A percentile compares a stretch with the other conserved stretches of the same genome.
phyloP scores from a whole-genome alignment of 805 yeast genomes.

The Blastobotrys chiropterorum region DNA sequence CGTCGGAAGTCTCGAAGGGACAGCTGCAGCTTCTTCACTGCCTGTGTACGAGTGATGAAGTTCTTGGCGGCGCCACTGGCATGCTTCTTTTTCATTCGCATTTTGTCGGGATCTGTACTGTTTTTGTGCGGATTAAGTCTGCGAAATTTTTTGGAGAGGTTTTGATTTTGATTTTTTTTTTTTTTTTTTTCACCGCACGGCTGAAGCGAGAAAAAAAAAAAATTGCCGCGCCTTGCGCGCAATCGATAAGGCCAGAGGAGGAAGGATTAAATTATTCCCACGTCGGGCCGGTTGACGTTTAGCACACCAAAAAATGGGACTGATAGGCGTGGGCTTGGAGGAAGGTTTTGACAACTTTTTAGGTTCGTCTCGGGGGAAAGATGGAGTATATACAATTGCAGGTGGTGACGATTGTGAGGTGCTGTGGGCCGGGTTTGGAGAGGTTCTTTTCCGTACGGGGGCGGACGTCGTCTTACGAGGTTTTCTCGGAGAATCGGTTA shows the following conservation, averaged over 20 bases:
- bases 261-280: too few relatives aligned
- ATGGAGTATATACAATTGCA: neutral
- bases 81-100: slow-evolving; percentile 68
- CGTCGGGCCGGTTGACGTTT: neutral
- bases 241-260: neutral
- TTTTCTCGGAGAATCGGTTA: neutral
- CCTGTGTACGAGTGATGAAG: slow-evolving; percentile 91
- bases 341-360: neutral
- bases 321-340: neutral
- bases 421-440: neutral
- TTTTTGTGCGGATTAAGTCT: too few relatives aligned
- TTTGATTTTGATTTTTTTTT: neutral
- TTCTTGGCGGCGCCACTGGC: slow-evolving; percentile 83
- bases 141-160: neutral
- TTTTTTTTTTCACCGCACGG: neutral
- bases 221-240: neutral
- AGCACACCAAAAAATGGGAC: too few relatives aligned
- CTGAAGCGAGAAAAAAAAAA: too few relatives aligned
- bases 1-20: slow-evolving; percentile 91
- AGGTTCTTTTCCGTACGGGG: neutral
- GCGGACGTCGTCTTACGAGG: neutral
- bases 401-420: neutral
- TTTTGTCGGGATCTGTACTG: neutral
- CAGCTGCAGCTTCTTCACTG: slow-evolving; percentile 83
- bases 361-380: neutral